These are phyloP conservation scores for Cryptococcus amylolentus DNA, from an alignment of 1,284 basidiomycete species.

Conservation along the genomic window DNA sequence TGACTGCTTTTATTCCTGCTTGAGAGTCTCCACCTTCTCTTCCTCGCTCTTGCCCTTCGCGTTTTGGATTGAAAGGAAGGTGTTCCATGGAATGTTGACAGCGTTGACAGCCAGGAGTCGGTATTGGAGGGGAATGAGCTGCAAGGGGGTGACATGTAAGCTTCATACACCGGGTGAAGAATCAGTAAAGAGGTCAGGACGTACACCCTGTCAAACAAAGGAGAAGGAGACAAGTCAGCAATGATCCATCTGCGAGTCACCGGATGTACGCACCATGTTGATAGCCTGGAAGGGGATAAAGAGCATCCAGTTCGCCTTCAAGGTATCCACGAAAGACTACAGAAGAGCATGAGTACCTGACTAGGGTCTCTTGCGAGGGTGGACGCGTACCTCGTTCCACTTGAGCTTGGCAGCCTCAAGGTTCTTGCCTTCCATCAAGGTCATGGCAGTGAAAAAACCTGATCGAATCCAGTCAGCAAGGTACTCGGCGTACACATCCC, in stretches of 20 bases:
- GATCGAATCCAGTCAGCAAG: conserved; percentile 1
- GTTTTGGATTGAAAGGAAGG: conserved; percentile 49
- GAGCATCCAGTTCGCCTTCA: conserved; percentile 47
- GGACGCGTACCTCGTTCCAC: conserved; percentile 30
- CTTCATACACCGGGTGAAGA: background rate
- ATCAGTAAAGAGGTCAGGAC: conserved; percentile 1
- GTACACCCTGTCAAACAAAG: conserved; percentile 18
- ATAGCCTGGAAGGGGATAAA: conserved; percentile 50
- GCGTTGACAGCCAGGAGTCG: conserved; percentile 50
- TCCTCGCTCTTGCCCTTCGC: conserved; percentile 26
- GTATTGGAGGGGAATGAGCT: conserved; percentile 51
- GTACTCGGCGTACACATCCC: background rate
- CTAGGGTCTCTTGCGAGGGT: background rate
- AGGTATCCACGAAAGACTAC: conserved; percentile 40
- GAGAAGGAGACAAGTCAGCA: background rate
- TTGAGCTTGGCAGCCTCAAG: conserved; percentile 46
- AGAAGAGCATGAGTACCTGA: background rate
- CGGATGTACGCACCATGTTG: conserved; percentile 42
- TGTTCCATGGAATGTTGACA: conserved; percentile 52
- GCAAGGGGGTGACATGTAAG: background rate
- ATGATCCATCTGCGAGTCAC: background rate
- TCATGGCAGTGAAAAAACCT: conserved; percentile 53
- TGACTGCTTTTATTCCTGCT: conserved; percentile 8
- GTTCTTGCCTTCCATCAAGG: conserved; percentile 50
- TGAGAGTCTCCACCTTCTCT: conserved; percentile 9